Percentiles rank a stretch among this genome's conserved stretches.
Evolutionary conservation across 2,329 filamentous ascomycete species (phyloP).

Genomic region (Alternaria viburni): DNA sequence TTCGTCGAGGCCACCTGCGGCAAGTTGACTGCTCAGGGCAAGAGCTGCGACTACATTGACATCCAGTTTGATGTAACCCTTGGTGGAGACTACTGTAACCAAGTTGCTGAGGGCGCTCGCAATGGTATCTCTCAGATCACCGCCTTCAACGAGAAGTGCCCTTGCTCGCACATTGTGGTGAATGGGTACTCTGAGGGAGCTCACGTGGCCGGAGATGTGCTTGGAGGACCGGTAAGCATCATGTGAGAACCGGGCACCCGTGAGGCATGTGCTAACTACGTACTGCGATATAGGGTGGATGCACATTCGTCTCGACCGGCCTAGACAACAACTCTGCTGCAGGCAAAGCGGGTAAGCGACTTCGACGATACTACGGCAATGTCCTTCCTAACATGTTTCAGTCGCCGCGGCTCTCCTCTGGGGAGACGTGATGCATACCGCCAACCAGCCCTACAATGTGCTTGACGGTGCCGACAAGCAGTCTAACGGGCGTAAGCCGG

Average conservation of each 20-base stretch:
- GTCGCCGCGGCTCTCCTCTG: conserved; percentile 28
- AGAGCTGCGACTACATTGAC: conserved; percentile 31
- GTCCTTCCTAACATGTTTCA: not conserved
- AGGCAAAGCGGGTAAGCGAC: conserved; percentile 27
- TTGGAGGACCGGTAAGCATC: conserved; percentile 53
- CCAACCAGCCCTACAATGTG: conserved; percentile 32
- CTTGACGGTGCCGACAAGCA: conserved; percentile 23
- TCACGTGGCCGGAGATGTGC: conserved; percentile 64
- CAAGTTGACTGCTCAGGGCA: conserved; percentile 27
- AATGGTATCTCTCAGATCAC: conserved; percentile 54
- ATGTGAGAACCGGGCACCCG: not conserved
- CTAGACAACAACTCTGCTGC: conserved; percentile 24
- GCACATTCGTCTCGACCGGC: conserved; percentile 18
- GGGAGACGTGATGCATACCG: conserved; percentile 29
- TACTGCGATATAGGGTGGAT: conserved; percentile 15
- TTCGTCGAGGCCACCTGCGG: conserved; percentile 28
- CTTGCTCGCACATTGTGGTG: conserved; percentile 61
- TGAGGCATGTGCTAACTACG: not conserved
- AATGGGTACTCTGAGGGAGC: conserved; percentile 67
- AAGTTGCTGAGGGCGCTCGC: conserved; percentile 25
- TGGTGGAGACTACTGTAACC: conserved; percentile 22
- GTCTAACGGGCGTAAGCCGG: conserved; percentile 13
- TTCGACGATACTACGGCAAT: not conserved
- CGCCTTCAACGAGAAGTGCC: conserved; percentile 60
- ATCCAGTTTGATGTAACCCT: conserved; percentile 23